Percentiles rank a stretch among this genome's conserved stretches.
These are phyloP conservation scores for Styphnolobium japonicum DNA, from an alignment of 306 rosid genomes.

Conservation along the genomic window DNA sequence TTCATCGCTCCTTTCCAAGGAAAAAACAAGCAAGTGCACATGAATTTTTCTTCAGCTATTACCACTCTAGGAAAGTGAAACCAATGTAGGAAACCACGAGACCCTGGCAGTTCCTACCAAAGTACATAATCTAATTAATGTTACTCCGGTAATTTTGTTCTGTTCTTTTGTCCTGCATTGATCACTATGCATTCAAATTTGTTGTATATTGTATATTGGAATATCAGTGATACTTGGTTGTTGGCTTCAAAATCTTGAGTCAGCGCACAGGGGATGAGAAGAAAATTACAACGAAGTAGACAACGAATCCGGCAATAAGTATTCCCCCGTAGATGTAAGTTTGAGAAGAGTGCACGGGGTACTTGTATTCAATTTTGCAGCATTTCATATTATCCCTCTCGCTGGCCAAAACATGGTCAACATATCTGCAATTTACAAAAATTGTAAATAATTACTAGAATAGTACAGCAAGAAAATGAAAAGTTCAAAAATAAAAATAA, in stretches of 20 bases:
- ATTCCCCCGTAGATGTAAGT: conserved; percentile 85
- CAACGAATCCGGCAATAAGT: conserved; percentile 86
- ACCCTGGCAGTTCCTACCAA: not conserved
- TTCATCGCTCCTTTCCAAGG: not conserved
- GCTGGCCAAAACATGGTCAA: conserved; percentile 63
- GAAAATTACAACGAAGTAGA: conserved; percentile 86
- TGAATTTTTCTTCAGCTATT: not conserved
- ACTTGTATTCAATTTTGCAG: conserved; percentile 81
- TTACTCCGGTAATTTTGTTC: conserved; percentile 12
- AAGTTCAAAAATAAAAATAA: not conserved
- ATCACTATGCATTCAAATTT: conserved; percentile 23
- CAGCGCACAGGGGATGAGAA: conserved; percentile 84
- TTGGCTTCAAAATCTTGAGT: conserved; percentile 20
- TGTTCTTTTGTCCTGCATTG: conserved; percentile 28
- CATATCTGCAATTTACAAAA: conserved; percentile 59
- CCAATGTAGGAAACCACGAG: not conserved
- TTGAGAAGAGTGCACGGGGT: conserved; percentile 79
- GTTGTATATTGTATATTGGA: not conserved
- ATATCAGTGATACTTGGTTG: conserved; percentile 1
- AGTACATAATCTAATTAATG: conserved; percentile 18
- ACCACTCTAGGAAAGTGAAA: not conserved
- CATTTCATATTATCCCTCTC: conserved; percentile 89
- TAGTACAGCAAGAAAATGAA: not conserved
- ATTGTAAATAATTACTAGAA: not conserved
- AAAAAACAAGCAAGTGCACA: not conserved